A percentile compares a stretch with the other conserved stretches of the same genome.
These are phyloP conservation scores for Nicotiana otophora DNA, from an alignment of 257 asterid genomes.

Conservation along the genomic window DNA sequence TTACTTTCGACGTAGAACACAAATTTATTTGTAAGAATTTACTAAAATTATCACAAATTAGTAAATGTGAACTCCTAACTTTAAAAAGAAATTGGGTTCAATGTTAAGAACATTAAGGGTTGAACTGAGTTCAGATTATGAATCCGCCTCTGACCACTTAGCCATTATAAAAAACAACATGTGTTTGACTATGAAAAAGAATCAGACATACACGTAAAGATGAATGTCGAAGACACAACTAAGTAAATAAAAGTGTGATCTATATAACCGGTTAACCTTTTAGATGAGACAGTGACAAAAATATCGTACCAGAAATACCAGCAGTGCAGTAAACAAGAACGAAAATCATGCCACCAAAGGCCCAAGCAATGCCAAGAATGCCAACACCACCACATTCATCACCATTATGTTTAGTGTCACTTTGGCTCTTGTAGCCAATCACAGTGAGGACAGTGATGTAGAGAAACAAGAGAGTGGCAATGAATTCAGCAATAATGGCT, in stretches of 20 bases:
- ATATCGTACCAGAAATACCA: slow-evolving; percentile 52
- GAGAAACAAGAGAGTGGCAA: slow-evolving; percentile 56
- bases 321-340: slow-evolving; percentile 83
- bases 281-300: not conserved
- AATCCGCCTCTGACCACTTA: too few species aligned
- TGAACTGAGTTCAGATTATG: too few species aligned
- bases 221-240: too few species aligned
- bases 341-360: slow-evolving; percentile 78
- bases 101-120: too few species aligned
- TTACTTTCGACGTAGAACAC: too few species aligned
- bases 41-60: too few species aligned
- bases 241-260: too few species aligned
- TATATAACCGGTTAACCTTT: too few species aligned
- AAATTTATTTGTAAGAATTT: too few species aligned
- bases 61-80: too few species aligned
- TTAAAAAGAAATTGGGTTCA: too few species aligned
- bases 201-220: not conserved
- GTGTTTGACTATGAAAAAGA: not conserved
- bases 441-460: slow-evolving; percentile 66
- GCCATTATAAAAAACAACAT: too few species aligned
- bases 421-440: slow-evolving; percentile 63
- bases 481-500: slow-evolving; percentile 59
- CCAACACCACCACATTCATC: slow-evolving; percentile 68
- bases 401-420: slow-evolving; percentile 28
- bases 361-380: slow-evolving; percentile 80